These are phyloP conservation scores for Plectranthus barbatus DNA, from an alignment of 257 asterid genomes.

Conservation along the genomic window DNA sequence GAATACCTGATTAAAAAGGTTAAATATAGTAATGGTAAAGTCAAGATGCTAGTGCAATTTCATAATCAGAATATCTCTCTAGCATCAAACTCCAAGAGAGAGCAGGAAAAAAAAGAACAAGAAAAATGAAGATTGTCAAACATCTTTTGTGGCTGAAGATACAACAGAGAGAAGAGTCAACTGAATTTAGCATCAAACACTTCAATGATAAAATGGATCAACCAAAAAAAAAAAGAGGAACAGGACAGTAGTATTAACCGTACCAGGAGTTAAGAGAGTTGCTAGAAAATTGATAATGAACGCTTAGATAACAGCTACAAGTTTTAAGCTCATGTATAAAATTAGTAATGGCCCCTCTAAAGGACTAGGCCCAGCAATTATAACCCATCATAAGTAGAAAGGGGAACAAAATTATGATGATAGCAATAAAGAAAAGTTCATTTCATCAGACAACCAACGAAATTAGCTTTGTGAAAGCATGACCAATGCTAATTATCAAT, in stretches of 20 bases:
- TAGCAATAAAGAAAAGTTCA: constrained; percentile 28
- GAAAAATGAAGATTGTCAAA: not conserved
- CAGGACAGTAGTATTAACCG: not conserved
- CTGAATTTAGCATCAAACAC: not conserved
- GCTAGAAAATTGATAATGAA: not conserved
- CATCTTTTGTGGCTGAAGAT: not conserved
- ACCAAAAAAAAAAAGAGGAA: too few relatives aligned
- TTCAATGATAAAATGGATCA: too few relatives aligned
- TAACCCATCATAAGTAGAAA: constrained; percentile 29
- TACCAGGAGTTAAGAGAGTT: not conserved
- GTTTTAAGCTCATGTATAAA: constrained; percentile 2
- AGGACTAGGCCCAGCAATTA: constrained; percentile 37
- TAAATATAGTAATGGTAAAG: constrained; percentile 8
- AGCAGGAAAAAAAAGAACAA: not conserved
- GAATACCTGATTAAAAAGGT: constrained; percentile 42
- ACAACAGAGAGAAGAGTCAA: not conserved
- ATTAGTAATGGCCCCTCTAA: constrained; percentile 8
- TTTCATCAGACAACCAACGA: constrained; percentile 25
- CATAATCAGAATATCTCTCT: not conserved
- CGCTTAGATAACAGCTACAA: not conserved
- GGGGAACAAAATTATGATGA: constrained; percentile 41
- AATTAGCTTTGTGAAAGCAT: constrained; percentile 34
- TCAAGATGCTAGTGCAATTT: not conserved
- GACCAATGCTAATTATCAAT: constrained; percentile 14
- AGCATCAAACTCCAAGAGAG: constrained; percentile 2